These are phyloP conservation scores for Pythium oligandrum DNA, from an alignment of 352 stramenopile genomes.

Conservation along the genomic window DNA sequence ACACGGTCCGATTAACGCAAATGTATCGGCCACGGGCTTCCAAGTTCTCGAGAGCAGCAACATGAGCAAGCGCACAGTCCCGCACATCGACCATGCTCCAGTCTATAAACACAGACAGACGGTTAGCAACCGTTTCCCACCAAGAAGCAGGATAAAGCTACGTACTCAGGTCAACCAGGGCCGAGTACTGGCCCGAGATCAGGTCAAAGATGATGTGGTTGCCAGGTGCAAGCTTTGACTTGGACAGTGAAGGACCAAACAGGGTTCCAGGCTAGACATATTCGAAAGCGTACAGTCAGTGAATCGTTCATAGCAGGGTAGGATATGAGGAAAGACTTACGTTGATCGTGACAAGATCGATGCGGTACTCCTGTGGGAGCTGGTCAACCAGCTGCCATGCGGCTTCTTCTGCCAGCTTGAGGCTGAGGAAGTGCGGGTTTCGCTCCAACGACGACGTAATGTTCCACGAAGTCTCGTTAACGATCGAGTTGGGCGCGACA, in stretches of 20 bases:
- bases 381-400: slow-evolving; percentile 87
- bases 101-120: slow-evolving; percentile 27
- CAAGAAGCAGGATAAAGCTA: not conserved
- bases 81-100: slow-evolving; percentile 86
- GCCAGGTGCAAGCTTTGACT: slow-evolving; percentile 75
- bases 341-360: slow-evolving; percentile 87
- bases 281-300: not conserved
- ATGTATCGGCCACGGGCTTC: slow-evolving; percentile 83
- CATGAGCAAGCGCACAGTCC: slow-evolving; percentile 76
- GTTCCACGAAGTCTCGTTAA: slow-evolving; percentile 86
- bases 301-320: too few relatives aligned
- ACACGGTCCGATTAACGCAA: slow-evolving; percentile 79
- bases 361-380: slow-evolving; percentile 68
- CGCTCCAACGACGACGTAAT: slow-evolving; percentile 77
- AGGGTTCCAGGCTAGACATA: slow-evolving; percentile 61
- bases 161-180: slow-evolving; percentile 80
- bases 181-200: slow-evolving; percentile 82
- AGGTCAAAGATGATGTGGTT: slow-evolving; percentile 88
- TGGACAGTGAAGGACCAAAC: slow-evolving; percentile 77
- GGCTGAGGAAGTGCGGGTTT: slow-evolving; percentile 84
- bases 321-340: slow-evolving; percentile 21
- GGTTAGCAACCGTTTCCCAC: too few relatives aligned
- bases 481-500: slow-evolving; percentile 65
- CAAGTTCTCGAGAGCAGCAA: slow-evolving; percentile 78
- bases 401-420: slow-evolving; percentile 85